phyloP scores from a whole-genome alignment of 441 rosid genomes.

The Lepidium campestre region DNA sequence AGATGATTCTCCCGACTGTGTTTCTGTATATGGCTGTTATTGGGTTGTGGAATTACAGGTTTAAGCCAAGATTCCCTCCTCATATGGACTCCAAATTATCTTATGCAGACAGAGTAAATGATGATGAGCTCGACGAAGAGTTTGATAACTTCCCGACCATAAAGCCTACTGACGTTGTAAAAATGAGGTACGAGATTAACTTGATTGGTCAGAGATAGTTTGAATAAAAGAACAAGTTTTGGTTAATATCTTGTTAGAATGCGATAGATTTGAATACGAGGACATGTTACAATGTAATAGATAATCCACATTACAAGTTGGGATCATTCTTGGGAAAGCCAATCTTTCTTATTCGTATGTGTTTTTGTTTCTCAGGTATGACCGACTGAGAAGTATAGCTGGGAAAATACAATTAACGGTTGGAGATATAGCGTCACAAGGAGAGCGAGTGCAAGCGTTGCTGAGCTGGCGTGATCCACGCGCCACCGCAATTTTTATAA shows the following conservation, averaged over 20 bases:
- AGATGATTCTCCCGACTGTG: conserved; percentile 75
- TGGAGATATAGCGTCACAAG: conserved; percentile 90
- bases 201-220: not conserved
- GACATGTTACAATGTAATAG: no score
- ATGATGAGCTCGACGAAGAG: conserved; percentile 92
- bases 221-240: not conserved
- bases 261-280: no score
- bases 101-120: conserved; percentile 46
- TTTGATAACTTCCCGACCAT: conserved; percentile 75
- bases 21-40: conserved; percentile 85
- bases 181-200: conserved; percentile 35
- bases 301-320: no score
- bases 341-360: not conserved
- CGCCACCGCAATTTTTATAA: conserved; percentile 63
- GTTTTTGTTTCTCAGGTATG: conserved; percentile 45
- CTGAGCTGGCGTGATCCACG: conserved; percentile 96
- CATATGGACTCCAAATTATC: conserved; percentile 81
- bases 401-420: conserved; percentile 72
- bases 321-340: no score
- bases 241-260: not conserved
- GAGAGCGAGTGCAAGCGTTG: conserved; percentile 71
- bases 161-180: conserved; percentile 40
- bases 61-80: conserved; percentile 72
- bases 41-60: conserved; percentile 77
- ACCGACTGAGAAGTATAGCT: conserved; percentile 73